Conservation (phyloP, 108 stramenopile species). For the Epipyxis sp. region DNA sequence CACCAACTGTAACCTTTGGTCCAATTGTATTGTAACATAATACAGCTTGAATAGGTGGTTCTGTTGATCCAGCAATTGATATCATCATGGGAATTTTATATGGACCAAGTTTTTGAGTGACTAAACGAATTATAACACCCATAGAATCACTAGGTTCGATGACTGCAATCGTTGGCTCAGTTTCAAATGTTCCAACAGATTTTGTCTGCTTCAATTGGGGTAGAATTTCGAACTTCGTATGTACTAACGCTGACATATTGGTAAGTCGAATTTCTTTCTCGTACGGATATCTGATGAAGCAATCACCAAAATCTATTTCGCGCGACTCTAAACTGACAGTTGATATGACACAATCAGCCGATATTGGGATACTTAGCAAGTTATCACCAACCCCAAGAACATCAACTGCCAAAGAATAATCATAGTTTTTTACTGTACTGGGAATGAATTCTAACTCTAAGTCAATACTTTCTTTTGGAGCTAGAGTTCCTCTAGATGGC, state of each 20-base stretch:
- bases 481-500: slow-evolving; percentile 45
- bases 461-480: slow-evolving; percentile 38
- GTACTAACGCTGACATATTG: slow-evolving; percentile 46
- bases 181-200: slow-evolving; percentile 37
- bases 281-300: slow-evolving; percentile 63
- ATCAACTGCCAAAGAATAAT: slow-evolving; percentile 54
- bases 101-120: slow-evolving; percentile 49
- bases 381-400: slow-evolving; percentile 55
- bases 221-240: slow-evolving; percentile 50
- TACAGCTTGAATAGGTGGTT: slow-evolving; percentile 55
- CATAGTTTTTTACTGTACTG: slow-evolving; percentile 51
- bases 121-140: slow-evolving; percentile 49
- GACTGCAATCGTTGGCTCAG: slow-evolving; percentile 20
- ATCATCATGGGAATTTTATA: slow-evolving; percentile 56
- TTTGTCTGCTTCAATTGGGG: slow-evolving; percentile 45
- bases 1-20: slow-evolving; percentile 43
- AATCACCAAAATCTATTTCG: slow-evolving; percentile 39
- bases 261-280: slow-evolving; percentile 40
- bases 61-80: slow-evolving; percentile 45
- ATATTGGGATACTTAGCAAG: slow-evolving; percentile 52
- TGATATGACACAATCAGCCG: slow-evolving; percentile 53
- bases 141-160: slow-evolving; percentile 30
- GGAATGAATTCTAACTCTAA: slow-evolving; percentile 49
- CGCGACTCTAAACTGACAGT: background rate
- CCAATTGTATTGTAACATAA: slow-evolving; percentile 48